Percentiles rank a stretch among this genome's conserved stretches.
phyloP scores from a whole-genome alignment of 768 basidiomycete species.

The Ramaria sp. region DNA sequence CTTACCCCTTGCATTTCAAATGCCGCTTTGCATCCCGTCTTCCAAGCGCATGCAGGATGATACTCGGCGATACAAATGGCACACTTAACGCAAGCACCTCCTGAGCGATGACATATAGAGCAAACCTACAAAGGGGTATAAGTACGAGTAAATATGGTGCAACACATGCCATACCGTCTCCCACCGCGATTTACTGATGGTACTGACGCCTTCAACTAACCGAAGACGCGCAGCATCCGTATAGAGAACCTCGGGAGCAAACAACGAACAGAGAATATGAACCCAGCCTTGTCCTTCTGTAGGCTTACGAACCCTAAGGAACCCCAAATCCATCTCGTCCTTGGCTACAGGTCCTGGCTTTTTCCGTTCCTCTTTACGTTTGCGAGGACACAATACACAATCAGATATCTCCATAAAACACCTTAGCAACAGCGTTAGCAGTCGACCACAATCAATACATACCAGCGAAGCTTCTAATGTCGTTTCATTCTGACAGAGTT shows the following conservation, averaged over 20 bases:
- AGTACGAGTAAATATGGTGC: not conserved
- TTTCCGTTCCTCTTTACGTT: constrained; percentile 36
- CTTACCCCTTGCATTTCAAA: constrained; percentile 81
- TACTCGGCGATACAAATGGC: constrained; percentile 70
- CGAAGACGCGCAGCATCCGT: constrained; percentile 64
- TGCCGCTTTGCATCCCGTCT: constrained; percentile 71
- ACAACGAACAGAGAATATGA: constrained; percentile 83
- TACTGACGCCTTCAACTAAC: constrained; percentile 78
- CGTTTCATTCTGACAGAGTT: constrained; percentile 79
- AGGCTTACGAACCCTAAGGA: constrained; percentile 70
- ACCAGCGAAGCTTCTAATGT: constrained; percentile 75
- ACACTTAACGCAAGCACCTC: constrained; percentile 80
- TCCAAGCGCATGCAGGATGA: constrained; percentile 90
- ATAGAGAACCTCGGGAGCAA: constrained; percentile 76
- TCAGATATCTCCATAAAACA: constrained; percentile 49
- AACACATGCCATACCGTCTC: constrained; percentile 41
- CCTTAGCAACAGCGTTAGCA: constrained; percentile 5
- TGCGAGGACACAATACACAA: constrained; percentile 75
- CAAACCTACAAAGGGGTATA: constrained; percentile 44
- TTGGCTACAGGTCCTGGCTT: constrained; percentile 33
- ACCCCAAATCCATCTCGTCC: constrained; percentile 20
- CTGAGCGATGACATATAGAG: constrained; percentile 53
- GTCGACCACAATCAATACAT: constrained; percentile 15
- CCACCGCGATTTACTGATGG: constrained; percentile 64
- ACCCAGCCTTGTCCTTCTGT: constrained; percentile 93